phyloP scores from a whole-genome alignment of 371 early-diverging fungal species.

The Mycotypha africana region DNA sequence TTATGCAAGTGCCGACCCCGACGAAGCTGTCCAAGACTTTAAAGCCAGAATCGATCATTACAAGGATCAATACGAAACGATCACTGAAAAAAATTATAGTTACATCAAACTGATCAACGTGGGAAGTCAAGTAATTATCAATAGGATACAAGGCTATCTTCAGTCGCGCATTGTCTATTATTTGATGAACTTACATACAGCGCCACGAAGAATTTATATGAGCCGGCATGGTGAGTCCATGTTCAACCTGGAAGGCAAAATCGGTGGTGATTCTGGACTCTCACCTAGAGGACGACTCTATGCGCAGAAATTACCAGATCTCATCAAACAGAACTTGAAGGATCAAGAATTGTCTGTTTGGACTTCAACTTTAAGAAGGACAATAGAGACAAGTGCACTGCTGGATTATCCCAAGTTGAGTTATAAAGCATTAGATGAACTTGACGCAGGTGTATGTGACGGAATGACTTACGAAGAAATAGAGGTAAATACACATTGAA shows the following conservation, averaged over 20 bases:
- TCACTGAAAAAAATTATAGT: slow-evolving; percentile 68
- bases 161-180: slow-evolving; percentile 94
- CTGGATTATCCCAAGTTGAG: slow-evolving; percentile 83
- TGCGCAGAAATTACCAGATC: slow-evolving; percentile 73
- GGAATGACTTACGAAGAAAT: slow-evolving; percentile 98
- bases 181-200: slow-evolving; percentile 96
- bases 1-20: slow-evolving; percentile 73
- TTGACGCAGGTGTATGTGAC: slow-evolving; percentile 97
- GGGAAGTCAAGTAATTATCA: slow-evolving; percentile 81
- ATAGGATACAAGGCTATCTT: slow-evolving; percentile 86
- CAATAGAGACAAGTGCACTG: slow-evolving; percentile 80
- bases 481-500: no score
- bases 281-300: slow-evolving; percentile 83
- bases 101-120: slow-evolving; percentile 93
- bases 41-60: slow-evolving; percentile 86
- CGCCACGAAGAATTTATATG: slow-evolving; percentile 87
- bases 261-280: slow-evolving; percentile 94
- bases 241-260: slow-evolving; percentile 80
- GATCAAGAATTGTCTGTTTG: slow-evolving; percentile 78
- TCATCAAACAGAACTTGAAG: slow-evolving; percentile 69
- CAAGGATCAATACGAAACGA: slow-evolving; percentile 80
- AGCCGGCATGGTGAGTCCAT: slow-evolving; percentile 91
- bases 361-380: slow-evolving; percentile 92
- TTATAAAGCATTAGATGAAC: slow-evolving; percentile 97
- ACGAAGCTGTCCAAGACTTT: slow-evolving; percentile 84